Conservation (phyloP, 164 flowering plant genomes). For the Nymphaea colorata region DNA sequence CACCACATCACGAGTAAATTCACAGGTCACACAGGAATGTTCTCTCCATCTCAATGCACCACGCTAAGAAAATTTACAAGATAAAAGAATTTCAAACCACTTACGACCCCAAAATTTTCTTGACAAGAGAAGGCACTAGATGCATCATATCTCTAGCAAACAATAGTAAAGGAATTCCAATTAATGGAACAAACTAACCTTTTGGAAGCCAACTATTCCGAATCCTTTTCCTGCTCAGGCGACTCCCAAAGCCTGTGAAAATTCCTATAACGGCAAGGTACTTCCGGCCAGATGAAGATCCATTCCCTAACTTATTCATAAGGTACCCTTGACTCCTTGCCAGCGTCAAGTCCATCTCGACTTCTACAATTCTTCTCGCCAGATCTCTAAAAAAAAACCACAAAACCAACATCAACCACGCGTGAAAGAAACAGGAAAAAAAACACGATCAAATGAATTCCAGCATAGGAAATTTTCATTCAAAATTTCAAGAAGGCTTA, state of each 20-base stretch:
- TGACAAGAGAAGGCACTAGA: too few relatives aligned
- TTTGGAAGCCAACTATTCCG: constrained; percentile 93
- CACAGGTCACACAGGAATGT: too few relatives aligned
- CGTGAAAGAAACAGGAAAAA: background rate
- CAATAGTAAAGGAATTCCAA: too few relatives aligned
- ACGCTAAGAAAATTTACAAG: too few relatives aligned
- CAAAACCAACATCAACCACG: background rate
- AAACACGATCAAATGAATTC: background rate
- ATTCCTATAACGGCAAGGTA: constrained; percentile 94
- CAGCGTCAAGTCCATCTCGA: constrained; percentile 87
- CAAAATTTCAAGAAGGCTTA: constrained; percentile 15
- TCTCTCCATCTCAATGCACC: too few relatives aligned
- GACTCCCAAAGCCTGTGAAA: constrained; percentile 94
- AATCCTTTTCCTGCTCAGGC: constrained; percentile 55
- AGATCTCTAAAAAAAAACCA: constrained; percentile 47
- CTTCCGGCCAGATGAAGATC: constrained; percentile 33
- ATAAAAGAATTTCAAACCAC: too few relatives aligned
- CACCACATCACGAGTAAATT: too few relatives aligned
- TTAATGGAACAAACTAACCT: constrained; percentile 32
- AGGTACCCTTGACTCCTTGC: constrained; percentile 92
- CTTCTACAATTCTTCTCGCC: constrained; percentile 75
- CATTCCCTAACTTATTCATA: constrained; percentile 36
- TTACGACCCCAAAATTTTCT: too few relatives aligned
- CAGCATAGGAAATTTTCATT: background rate
- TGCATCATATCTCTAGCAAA: too few relatives aligned